phyloP scores from a whole-genome alignment of 148 eudicot species.

The Chenopodium quinoa region DNA sequence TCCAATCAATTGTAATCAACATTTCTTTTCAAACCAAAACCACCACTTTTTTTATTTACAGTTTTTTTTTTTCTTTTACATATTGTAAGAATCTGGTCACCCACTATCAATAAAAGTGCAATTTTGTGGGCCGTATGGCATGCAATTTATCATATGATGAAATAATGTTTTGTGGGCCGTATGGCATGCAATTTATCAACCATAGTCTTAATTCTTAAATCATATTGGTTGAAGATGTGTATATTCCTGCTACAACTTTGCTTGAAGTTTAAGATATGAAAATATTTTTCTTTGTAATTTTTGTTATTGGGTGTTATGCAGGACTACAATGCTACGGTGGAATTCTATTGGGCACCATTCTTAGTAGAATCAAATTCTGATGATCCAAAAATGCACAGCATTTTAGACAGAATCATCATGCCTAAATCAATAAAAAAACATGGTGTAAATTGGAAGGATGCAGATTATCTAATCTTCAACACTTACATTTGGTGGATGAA shows the following conservation, averaged over 20 bases:
- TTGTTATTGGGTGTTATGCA: slow-evolving; percentile 27
- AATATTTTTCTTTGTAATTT: background rate
- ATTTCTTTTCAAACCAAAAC: background rate
- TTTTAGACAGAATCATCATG: slow-evolving; percentile 80
- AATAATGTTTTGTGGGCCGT: background rate
- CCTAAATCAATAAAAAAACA: slow-evolving; percentile 76
- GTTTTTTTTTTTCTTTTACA: background rate
- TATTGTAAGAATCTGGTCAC: background rate
- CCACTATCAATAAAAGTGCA: background rate
- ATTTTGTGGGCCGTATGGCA: background rate
- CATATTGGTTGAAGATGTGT: background rate
- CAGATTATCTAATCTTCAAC: slow-evolving; percentile 82
- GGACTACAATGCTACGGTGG: slow-evolving; percentile 95
- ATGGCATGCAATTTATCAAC: background rate
- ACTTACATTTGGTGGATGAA: slow-evolving; percentile 99
- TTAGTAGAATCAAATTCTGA: slow-evolving; percentile 94
- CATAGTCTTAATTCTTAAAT: background rate
- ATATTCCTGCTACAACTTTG: background rate
- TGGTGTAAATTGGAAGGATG: slow-evolving; percentile 71
- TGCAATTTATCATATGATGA: background rate
- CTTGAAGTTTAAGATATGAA: slow-evolving; percentile 23
- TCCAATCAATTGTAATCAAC: slow-evolving; percentile 17
- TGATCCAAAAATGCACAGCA: slow-evolving; percentile 82
- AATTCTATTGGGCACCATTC: slow-evolving; percentile 99
- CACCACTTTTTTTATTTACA: too few species aligned